Evolutionary conservation across 805 yeast genomes (phyloP).

Genomic region (Schizosaccharomyces pombe): DNA sequence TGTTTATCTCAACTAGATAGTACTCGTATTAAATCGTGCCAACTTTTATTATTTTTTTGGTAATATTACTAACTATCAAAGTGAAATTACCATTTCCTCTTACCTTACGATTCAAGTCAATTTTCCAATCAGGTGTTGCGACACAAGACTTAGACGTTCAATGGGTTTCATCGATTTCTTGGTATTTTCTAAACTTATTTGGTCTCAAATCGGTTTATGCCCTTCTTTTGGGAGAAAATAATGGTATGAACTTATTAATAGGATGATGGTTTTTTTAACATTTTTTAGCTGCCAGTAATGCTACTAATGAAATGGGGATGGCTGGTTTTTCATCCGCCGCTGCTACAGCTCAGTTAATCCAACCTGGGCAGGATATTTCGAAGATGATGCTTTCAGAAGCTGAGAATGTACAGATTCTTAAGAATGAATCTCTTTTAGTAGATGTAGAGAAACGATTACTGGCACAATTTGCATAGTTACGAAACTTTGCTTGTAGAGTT

Average conservation of each 20-base stretch:
- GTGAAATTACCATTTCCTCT: conserved; percentile 81
- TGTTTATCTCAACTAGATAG: too few relatives aligned
- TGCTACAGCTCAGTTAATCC: conserved; percentile 25
- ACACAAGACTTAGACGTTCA: conserved; percentile 71
- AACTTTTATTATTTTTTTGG: background rate
- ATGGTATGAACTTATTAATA: conserved; percentile 7
- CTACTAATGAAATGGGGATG: conserved; percentile 17
- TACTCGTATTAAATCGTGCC: background rate
- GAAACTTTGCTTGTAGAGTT: too few relatives aligned
- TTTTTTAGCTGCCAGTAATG: conserved; percentile 2
- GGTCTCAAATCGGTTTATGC: conserved; percentile 66
- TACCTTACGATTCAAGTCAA: conserved; percentile 68
- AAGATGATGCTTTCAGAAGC: conserved; percentile 46
- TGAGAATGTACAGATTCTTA: conserved; percentile 43
- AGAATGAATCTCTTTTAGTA: conserved; percentile 32
- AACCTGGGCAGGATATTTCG: conserved; percentile 25
- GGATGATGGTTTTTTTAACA: background rate
- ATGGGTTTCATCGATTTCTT: conserved; percentile 82
- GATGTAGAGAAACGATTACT: conserved; percentile 35
- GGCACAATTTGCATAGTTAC: conserved; percentile 7
- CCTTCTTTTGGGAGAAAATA: conserved; percentile 32
- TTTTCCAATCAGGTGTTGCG: conserved; percentile 70
- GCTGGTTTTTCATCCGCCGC: conserved; percentile 19
- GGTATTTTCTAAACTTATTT: conserved; percentile 76
- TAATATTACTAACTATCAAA: conserved; percentile 21